Percentiles rank a stretch among this genome's conserved stretches.
These are phyloP conservation scores for Mycena citricolor DNA, from an alignment of 1,284 basidiomycete genomes.

Conservation along the genomic window DNA sequence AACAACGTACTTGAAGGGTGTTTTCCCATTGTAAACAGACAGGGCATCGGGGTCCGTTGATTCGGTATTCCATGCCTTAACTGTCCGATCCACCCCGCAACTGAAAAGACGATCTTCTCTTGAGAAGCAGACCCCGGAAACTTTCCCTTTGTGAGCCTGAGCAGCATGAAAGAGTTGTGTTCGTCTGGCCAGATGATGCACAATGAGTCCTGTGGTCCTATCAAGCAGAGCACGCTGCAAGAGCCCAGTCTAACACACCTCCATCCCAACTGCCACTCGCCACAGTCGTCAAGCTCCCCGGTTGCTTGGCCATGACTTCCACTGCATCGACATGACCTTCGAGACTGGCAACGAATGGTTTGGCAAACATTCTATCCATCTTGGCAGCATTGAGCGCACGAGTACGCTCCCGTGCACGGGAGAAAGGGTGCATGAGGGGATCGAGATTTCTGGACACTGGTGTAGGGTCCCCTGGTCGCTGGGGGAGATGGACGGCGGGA, in stretches of 20 bases:
- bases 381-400: constrained; percentile 95
- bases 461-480: constrained; percentile 75
- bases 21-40: constrained; percentile 78
- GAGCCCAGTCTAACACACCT: constrained; percentile 51
- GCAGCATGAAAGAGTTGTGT: constrained; percentile 69
- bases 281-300: constrained; percentile 76
- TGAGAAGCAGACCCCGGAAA: constrained; percentile 81
- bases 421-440: constrained; percentile 92
- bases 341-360: constrained; percentile 89
- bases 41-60: constrained; percentile 51
- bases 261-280: constrained; percentile 97
- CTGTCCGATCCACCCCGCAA: constrained; percentile 87
- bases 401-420: constrained; percentile 89
- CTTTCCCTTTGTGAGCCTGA: constrained; percentile 89
- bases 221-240: constrained; percentile 5
- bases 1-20: constrained; percentile 76
- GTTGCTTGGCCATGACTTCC: constrained; percentile 82
- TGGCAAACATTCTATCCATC: constrained; percentile 96
- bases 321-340: constrained; percentile 98
- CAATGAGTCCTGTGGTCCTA: constrained; percentile 67
- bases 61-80: constrained; percentile 84
- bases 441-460: constrained; percentile 92
- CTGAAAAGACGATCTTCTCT: constrained; percentile 76
- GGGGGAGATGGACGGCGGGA: constrained; percentile 70
- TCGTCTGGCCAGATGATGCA: constrained; percentile 82